phyloP scores from a whole-genome alignment of 768 basidiomycete genomes.

The Lactarius sp. region DNA sequence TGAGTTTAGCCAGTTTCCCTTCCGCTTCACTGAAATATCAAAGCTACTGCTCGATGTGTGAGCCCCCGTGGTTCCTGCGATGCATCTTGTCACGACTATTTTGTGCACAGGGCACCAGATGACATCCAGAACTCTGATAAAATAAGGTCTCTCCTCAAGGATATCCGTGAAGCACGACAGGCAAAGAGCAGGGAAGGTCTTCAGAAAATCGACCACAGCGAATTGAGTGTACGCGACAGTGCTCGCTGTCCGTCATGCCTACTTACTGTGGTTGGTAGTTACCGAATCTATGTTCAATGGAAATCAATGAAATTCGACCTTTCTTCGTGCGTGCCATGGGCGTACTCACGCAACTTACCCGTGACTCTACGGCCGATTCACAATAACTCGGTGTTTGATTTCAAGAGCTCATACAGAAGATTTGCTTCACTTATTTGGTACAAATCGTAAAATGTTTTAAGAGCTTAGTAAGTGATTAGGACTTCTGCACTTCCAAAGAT shows the following conservation, averaged over 20 bases:
- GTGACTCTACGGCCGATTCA: constrained; percentile 24
- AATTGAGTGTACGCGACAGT: constrained; percentile 57
- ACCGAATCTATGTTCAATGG: constrained; percentile 81
- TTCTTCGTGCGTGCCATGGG: constrained; percentile 84
- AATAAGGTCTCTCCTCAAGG: constrained; percentile 81
- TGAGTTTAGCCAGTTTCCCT: constrained; percentile 76
- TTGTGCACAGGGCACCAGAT: constrained; percentile 72
- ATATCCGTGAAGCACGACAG: constrained; percentile 93
- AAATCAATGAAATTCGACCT: constrained; percentile 90
- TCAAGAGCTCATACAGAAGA: neutral
- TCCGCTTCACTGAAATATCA: constrained; percentile 84
- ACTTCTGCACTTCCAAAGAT: constrained; percentile 32
- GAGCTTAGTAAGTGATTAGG: constrained; percentile 6
- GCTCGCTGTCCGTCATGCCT: neutral
- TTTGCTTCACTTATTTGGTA: neutral
- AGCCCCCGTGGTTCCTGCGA: constrained; percentile 30
- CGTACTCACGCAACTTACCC: constrained; percentile 54
- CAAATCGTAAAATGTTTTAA: neutral
- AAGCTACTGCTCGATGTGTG: constrained; percentile 93
- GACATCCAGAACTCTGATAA: constrained; percentile 83
- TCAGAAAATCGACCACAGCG: constrained; percentile 70
- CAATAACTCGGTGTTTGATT: constrained; percentile 5
- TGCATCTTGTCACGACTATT: neutral
- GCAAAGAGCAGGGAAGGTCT: constrained; percentile 90
- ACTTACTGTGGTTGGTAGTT: constrained; percentile 43